These are phyloP conservation scores for Sclerotinia nivalis DNA, from an alignment of 2,329 filamentous ascomycete genomes.

Conservation along the genomic window DNA sequence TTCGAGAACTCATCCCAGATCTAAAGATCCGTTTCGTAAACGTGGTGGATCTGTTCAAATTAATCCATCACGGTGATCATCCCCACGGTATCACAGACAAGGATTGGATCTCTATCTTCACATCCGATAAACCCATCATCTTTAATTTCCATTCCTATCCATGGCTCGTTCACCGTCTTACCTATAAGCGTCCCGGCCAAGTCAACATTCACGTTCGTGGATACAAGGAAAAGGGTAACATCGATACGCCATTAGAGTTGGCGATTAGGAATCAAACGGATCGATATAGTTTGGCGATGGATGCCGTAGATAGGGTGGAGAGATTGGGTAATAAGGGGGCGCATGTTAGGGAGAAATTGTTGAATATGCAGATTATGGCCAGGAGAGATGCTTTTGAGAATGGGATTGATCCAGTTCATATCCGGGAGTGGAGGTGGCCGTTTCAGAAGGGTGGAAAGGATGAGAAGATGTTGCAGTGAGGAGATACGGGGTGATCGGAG, in stretches of 20 bases:
- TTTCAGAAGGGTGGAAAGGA: constrained; percentile 27
- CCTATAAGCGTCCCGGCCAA: constrained; percentile 71
- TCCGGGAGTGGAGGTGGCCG: constrained; percentile 39
- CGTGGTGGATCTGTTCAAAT: constrained; percentile 77
- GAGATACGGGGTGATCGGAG: neutral
- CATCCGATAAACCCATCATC: constrained; percentile 68
- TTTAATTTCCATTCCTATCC: constrained; percentile 88
- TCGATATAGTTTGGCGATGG: constrained; percentile 74
- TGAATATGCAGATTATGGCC: constrained; percentile 64
- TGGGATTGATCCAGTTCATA: constrained; percentile 61
- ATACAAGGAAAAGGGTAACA: constrained; percentile 82
- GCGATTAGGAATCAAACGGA: constrained; percentile 78
- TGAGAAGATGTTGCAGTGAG: constrained; percentile 7
- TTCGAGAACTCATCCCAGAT: constrained; percentile 69
- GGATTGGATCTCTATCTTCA: constrained; percentile 72
- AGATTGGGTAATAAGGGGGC: constrained; percentile 62
- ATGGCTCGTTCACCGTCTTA: constrained; percentile 75
- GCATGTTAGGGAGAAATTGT: constrained; percentile 61
- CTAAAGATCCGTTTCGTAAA: constrained; percentile 80
- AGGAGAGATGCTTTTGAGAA: constrained; percentile 66
- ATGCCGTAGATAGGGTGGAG: constrained; percentile 68
- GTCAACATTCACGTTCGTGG: constrained; percentile 72
- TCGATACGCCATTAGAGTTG: constrained; percentile 76
- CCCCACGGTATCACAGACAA: constrained; percentile 68
- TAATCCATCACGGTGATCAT: constrained; percentile 69